Conservation (phyloP, 805 yeast species). For the Pichia cephalocereana region DNA sequence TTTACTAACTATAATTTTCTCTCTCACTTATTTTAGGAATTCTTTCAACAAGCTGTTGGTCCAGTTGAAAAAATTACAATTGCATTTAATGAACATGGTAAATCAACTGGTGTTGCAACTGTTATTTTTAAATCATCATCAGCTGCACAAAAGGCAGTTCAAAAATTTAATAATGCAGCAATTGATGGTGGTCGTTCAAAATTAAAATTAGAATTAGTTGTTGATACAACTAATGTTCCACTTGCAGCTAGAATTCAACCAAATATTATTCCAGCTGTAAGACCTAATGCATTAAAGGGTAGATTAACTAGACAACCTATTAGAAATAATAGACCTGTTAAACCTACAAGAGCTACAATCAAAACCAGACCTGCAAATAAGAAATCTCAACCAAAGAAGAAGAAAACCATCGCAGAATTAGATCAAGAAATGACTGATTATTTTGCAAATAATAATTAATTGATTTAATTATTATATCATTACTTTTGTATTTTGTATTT, state of each 20-base stretch:
- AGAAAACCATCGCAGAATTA: conserved; percentile 82
- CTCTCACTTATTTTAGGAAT: conserved; percentile 47
- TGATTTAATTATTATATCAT: background rate
- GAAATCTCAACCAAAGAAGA: conserved; percentile 34
- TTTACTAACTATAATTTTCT: conserved; percentile 13
- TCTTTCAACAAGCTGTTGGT: conserved; percentile 81
- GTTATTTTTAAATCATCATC: conserved; percentile 62
- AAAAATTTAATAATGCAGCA: conserved; percentile 84
- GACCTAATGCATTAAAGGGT: conserved; percentile 9
- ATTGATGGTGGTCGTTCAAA: conserved; percentile 78
- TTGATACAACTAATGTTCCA: conserved; percentile 75
- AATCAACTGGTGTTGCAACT: conserved; percentile 87
- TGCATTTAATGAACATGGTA: conserved; percentile 79
- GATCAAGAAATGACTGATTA: conserved; percentile 98
- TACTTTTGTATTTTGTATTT: background rate
- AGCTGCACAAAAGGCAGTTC: conserved; percentile 70
- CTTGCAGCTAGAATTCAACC: conserved; percentile 65
- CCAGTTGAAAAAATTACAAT: conserved; percentile 64
- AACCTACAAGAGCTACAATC: conserved; percentile 14
- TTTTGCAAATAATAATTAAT: conserved; percentile 47
- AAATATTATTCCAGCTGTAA: conserved; percentile 30
- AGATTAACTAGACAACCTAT: conserved; percentile 39
- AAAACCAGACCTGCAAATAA: conserved; percentile 16
- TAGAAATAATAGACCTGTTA: conserved; percentile 13
- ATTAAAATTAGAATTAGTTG: conserved; percentile 70